Conservation (phyloP, 2,329 filamentous ascomycete species). For the Sporothrix humicola region DNA sequence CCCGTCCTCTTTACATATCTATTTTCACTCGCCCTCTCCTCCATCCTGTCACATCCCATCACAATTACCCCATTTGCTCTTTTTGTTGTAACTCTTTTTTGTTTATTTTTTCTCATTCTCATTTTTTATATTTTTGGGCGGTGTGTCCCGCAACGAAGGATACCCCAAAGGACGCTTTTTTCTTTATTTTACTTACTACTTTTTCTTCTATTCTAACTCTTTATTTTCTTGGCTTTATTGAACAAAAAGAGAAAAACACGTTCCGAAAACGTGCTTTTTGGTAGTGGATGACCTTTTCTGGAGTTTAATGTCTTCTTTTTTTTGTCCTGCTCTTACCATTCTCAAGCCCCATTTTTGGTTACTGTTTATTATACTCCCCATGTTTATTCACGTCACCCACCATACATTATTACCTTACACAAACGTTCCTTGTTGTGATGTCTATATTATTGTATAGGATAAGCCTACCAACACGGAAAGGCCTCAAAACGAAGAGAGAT, state of each 20-base stretch:
- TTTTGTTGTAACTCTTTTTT: neutral
- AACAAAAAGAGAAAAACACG: neutral
- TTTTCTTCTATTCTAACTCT: no score
- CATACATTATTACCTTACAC: neutral
- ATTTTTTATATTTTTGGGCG: conserved; percentile 27
- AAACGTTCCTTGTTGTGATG: neutral
- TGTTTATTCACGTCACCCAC: conserved; percentile 1
- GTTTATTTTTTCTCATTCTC: neutral
- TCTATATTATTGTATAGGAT: neutral
- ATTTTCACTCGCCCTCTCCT: neutral
- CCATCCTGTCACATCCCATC: no score
- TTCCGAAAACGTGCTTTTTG: conserved; percentile 24
- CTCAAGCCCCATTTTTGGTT: neutral
- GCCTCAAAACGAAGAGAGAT: no score
- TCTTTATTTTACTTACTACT: no score
- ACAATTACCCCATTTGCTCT: neutral
- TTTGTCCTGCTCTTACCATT: neutral
- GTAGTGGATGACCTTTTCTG: neutral
- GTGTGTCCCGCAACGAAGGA: conserved; percentile 36
- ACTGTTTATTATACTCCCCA: neutral
- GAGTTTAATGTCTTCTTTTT: neutral
- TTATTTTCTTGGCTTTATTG: neutral
- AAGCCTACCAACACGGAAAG: neutral
- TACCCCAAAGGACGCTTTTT: conserved; percentile 33
- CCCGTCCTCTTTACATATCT: neutral